These are phyloP conservation scores for Helichrysum umbraculigerum DNA, from an alignment of 129 eudicot species.

Conservation along the genomic window DNA sequence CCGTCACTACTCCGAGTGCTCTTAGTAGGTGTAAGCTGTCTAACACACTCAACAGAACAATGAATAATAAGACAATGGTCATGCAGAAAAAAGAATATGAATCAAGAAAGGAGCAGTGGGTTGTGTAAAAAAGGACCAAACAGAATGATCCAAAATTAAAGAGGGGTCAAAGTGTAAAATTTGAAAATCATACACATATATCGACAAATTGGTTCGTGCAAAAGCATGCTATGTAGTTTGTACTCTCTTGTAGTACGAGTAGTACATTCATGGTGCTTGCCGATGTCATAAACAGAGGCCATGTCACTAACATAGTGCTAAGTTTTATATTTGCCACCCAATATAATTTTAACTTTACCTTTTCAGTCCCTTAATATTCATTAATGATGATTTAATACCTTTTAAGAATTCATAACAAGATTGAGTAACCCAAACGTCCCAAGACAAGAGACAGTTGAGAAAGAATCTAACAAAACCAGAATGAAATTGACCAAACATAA, in stretches of 20 bases:
- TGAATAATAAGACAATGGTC: no score
- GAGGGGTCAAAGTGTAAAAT: constrained; percentile 26
- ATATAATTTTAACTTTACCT: background rate
- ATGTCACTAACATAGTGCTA: constrained; percentile 11
- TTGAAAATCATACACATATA: background rate
- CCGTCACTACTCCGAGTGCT: no score
- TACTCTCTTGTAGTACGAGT: constrained; percentile 23
- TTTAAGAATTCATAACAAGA: no score
- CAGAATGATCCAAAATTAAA: constrained; percentile 20
- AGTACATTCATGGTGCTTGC: constrained; percentile 29
- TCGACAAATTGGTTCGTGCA: constrained; percentile 17
- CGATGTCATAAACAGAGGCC: constrained; percentile 27
- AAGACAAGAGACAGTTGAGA: constrained; percentile 22
- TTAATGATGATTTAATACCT: no score
- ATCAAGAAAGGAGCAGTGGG: no score
- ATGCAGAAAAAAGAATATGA: no score
- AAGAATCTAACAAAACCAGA: constrained; percentile 31
- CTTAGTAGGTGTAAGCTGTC: no score
- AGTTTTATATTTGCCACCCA: background rate
- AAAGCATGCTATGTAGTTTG: constrained; percentile 29
- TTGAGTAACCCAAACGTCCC: constrained; percentile 22
- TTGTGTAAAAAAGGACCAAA: constrained; percentile 30
- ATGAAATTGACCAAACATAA: constrained; percentile 52
- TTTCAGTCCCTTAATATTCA: constrained; percentile 18
- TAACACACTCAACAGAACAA: no score